phyloP scores from a whole-genome alignment of 164 flowering plant genomes.

The Aristolochia californica region DNA sequence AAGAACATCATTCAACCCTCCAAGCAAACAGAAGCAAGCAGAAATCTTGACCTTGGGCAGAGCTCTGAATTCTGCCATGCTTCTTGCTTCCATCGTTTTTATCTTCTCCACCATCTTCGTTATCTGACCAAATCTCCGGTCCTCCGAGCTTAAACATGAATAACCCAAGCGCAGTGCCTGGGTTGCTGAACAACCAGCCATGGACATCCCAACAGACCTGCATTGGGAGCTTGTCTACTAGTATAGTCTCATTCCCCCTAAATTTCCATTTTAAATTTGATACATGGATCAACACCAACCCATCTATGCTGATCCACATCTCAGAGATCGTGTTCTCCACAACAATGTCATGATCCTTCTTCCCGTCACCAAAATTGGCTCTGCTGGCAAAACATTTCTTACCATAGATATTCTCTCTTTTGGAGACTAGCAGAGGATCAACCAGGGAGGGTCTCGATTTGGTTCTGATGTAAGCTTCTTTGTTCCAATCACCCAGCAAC shows the following conservation, averaged over 20 bases:
- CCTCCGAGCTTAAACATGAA: constrained; percentile 49
- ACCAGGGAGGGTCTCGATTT: constrained; percentile 59
- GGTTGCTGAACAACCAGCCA: constrained; percentile 46
- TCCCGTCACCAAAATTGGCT: constrained; percentile 51
- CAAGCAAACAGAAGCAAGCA: constrained; percentile 52
- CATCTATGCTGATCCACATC: constrained; percentile 67
- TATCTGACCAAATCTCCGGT: constrained; percentile 2
- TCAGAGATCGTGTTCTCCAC: constrained; percentile 59
- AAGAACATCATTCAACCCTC: constrained; percentile 35
- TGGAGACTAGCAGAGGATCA: constrained; percentile 43
- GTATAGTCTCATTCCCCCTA: constrained; percentile 50
- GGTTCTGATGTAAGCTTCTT: constrained; percentile 67
- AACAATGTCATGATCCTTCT: constrained; percentile 51
- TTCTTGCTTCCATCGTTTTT: neutral
- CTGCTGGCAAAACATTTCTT: constrained; percentile 66
- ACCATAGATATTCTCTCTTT: constrained; percentile 63
- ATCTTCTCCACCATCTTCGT: constrained; percentile 1
- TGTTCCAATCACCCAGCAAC: constrained; percentile 70
- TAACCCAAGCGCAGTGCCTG: constrained; percentile 35
- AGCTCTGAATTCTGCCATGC: constrained; percentile 2
- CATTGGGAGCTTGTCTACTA: constrained; percentile 27
- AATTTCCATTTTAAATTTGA: constrained; percentile 58
- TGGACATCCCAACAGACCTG: constrained; percentile 70
- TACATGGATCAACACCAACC: constrained; percentile 34
- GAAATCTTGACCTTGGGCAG: constrained; percentile 16